These are phyloP conservation scores for Chaetoscypha palmicola DNA, from an alignment of 2,329 filamentous ascomycete species.

Conservation along the genomic window DNA sequence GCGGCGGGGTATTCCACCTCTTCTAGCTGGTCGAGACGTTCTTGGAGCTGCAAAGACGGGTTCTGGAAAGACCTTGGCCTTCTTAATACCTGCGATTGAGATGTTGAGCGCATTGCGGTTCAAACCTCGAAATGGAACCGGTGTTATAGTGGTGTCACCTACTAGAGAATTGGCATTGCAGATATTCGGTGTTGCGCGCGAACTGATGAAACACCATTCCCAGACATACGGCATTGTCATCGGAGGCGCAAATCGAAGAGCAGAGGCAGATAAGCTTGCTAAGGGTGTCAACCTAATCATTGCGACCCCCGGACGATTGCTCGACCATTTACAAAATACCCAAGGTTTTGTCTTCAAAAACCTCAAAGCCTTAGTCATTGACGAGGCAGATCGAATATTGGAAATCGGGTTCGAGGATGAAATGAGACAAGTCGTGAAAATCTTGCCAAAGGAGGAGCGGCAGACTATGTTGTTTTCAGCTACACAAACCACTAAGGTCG, in stretches of 20 bases:
- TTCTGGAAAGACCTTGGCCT: constrained; percentile 90
- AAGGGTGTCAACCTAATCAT: constrained; percentile 95
- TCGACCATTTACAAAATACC: constrained; percentile 93
- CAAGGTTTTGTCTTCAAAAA: constrained; percentile 88
- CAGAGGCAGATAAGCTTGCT: constrained; percentile 86
- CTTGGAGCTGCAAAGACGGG: constrained; percentile 94
- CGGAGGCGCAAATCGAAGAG: constrained; percentile 82
- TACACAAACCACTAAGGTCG: constrained; percentile 97
- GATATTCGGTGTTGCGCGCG: constrained; percentile 90
- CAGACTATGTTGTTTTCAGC: constrained; percentile 99
- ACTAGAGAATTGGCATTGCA: constrained; percentile 91
- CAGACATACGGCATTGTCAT: constrained; percentile 95
- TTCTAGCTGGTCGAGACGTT: constrained; percentile 84
- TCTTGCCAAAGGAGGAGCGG: constrained; percentile 75
- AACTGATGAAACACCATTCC: constrained; percentile 90
- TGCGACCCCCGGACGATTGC: constrained; percentile 82
- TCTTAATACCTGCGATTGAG: constrained; percentile 89
- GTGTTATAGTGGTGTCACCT: constrained; percentile 86
- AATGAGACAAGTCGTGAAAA: constrained; percentile 94
- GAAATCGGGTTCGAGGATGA: constrained; percentile 99
- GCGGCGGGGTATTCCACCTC: constrained; percentile 74
- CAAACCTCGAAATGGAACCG: constrained; percentile 90
- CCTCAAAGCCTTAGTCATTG: constrained; percentile 83
- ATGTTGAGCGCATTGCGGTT: constrained; percentile 86
- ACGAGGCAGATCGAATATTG: constrained; percentile 92